phyloP scores from a whole-genome alignment of 768 basidiomycete genomes.

The Leucosporidium yakuticum region DNA sequence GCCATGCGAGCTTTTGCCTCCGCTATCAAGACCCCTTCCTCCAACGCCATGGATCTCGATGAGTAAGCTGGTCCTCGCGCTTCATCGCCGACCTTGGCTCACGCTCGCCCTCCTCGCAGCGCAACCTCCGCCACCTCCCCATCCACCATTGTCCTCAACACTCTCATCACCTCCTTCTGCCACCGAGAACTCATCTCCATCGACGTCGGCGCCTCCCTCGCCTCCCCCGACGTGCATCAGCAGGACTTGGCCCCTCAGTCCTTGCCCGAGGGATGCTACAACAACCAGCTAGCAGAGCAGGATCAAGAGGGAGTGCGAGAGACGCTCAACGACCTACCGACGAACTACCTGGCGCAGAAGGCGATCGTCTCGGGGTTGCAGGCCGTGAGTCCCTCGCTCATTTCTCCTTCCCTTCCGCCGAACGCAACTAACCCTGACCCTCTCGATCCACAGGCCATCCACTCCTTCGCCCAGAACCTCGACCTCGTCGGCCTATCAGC shows the following conservation, averaged over 20 bases:
- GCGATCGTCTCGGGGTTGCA: neutral
- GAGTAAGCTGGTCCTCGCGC: neutral
- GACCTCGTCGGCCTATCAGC: constrained; percentile 13
- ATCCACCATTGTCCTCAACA: neutral
- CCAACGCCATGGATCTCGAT: constrained; percentile 5
- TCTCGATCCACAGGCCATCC: neutral
- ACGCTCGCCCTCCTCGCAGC: neutral
- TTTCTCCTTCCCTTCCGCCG: neutral
- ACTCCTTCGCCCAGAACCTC: neutral
- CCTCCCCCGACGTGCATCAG: neutral
- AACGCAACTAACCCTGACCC: rapidly evolving
- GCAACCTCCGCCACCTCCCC: no score
- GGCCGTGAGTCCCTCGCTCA: neutral
- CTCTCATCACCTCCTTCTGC: constrained; percentile 4
- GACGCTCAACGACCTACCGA: neutral
- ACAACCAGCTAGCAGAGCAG: neutral
- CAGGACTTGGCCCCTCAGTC: neutral
- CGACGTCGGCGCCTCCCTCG: neutral
- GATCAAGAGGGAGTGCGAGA: constrained; percentile 10
- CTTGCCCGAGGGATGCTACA: neutral
- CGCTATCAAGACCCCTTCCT: neutral
- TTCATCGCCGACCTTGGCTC: no score
- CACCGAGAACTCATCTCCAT: neutral
- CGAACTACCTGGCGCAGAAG: neutral
- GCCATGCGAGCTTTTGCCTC: neutral